Conservation (phyloP, 2,329 filamentous ascomycete species). For the Colletotrichum aenigma region DNA sequence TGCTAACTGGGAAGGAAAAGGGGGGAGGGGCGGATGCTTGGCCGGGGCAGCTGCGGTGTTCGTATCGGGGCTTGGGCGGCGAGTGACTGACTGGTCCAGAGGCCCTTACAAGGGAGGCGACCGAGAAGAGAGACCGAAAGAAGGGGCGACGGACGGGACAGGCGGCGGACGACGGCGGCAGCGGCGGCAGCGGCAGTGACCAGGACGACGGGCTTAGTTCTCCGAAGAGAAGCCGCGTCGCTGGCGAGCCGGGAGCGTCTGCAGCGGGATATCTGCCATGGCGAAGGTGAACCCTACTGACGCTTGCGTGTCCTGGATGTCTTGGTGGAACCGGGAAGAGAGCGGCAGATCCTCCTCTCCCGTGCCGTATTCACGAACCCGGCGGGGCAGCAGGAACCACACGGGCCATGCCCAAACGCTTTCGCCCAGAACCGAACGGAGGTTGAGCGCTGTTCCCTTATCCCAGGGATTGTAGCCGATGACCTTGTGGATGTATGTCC, state of each 20-base stretch:
- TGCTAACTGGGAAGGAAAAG: not conserved
- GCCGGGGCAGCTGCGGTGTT: not conserved
- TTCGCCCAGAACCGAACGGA: not conserved
- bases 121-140: not conserved
- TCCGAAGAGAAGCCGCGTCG: not conserved
- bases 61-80: not conserved
- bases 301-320: not conserved
- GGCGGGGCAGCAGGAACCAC: not conserved
- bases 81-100: not conserved
- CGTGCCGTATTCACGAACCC: not conserved
- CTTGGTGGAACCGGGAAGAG: not conserved
- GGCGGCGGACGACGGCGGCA: too few species aligned
- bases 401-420: not conserved
- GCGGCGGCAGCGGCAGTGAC: not conserved
- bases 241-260: not conserved
- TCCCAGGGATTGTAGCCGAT: not conserved
- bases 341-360: not conserved
- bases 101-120: not conserved
- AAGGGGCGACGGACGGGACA: too few species aligned
- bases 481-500: not conserved
- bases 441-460: not conserved
- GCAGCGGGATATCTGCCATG: not conserved
- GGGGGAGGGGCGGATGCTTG: not conserved
- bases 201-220: not conserved
- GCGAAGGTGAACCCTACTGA: not conserved